Evolutionary conservation across 805 yeast species (phyloP).

Genomic region (Teunomyces stri): DNA sequence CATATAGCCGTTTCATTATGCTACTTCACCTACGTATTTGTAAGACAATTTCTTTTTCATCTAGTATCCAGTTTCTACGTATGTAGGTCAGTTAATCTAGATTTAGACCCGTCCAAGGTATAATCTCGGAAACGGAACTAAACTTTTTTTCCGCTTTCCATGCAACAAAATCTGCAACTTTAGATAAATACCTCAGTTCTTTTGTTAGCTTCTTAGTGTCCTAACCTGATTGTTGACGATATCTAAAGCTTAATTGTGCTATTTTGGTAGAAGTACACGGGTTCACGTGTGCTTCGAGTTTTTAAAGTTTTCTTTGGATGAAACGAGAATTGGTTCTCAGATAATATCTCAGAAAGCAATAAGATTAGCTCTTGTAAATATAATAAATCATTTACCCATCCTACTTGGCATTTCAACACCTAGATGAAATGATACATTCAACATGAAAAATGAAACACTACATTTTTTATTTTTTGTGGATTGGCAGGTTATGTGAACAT

Average conservation of each 20-base stretch:
- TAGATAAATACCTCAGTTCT: neutral
- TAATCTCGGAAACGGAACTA: slow-evolving; percentile 2
- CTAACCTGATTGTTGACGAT: neutral
- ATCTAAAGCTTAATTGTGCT: slow-evolving; percentile 1
- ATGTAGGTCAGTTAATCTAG: neutral
- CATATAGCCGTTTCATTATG: slow-evolving; percentile 2
- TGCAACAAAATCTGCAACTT: neutral
- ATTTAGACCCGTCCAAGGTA: neutral
- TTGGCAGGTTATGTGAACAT: slow-evolving; percentile 1
- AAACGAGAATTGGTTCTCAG: neutral
- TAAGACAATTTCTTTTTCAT: neutral
- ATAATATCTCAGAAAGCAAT: slow-evolving; percentile 1
- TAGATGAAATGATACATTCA: neutral
- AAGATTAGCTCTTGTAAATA: neutral
- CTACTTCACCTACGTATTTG: neutral
- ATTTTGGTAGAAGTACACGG: neutral
- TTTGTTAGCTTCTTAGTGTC: neutral
- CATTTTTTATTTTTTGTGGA: neutral
- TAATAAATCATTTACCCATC: neutral
- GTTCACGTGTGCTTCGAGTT: neutral
- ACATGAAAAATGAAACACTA: neutral
- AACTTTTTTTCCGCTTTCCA: slow-evolving; percentile 1
- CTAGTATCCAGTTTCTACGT: neutral
- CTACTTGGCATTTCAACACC: neutral
- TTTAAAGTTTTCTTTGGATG: neutral